Conservation (phyloP, 148 eudicot species). For the Polygonum maritimum region DNA sequence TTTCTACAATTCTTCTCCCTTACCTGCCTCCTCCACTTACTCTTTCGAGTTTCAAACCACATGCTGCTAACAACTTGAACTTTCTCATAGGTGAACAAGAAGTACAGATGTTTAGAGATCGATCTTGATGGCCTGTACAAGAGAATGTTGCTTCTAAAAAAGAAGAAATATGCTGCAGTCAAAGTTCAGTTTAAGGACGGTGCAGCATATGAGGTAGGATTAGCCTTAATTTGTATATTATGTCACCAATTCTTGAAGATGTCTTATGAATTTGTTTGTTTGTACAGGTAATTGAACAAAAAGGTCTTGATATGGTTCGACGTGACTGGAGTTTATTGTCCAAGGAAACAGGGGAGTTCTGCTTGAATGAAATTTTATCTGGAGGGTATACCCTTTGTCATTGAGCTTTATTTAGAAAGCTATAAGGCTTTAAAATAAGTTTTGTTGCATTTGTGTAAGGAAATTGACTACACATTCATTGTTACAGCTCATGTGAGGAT, state of each 20-base stretch:
- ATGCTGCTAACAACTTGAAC: not conserved
- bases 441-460: not conserved
- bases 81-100: slow-evolving; percentile 68
- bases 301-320: slow-evolving; percentile 99
- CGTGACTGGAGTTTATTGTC: slow-evolving; percentile 99
- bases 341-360: slow-evolving; percentile 89
- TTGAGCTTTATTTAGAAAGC: slow-evolving; percentile 1
- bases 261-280: slow-evolving; percentile 8
- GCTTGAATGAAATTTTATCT: slow-evolving; percentile 84
- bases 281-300: slow-evolving; percentile 73
- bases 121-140: slow-evolving; percentile 94
- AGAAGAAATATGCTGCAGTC: slow-evolving; percentile 98
- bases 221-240: slow-evolving; percentile 5
- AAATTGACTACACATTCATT: slow-evolving; percentile 1
- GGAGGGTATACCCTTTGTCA: slow-evolving; percentile 48
- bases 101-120: slow-evolving; percentile 85
- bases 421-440: not conserved
- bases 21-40: not conserved
- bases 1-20: not conserved
- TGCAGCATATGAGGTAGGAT: slow-evolving; percentile 55
- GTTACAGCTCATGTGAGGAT: slow-evolving; percentile 87
- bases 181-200: slow-evolving; percentile 79
- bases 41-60: not conserved
- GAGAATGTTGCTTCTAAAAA: slow-evolving; percentile 95
- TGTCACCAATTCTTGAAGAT: slow-evolving; percentile 10